These are phyloP conservation scores for Fusarium sarcochroum DNA, from an alignment of 2,329 filamentous ascomycete genomes.

Conservation along the genomic window DNA sequence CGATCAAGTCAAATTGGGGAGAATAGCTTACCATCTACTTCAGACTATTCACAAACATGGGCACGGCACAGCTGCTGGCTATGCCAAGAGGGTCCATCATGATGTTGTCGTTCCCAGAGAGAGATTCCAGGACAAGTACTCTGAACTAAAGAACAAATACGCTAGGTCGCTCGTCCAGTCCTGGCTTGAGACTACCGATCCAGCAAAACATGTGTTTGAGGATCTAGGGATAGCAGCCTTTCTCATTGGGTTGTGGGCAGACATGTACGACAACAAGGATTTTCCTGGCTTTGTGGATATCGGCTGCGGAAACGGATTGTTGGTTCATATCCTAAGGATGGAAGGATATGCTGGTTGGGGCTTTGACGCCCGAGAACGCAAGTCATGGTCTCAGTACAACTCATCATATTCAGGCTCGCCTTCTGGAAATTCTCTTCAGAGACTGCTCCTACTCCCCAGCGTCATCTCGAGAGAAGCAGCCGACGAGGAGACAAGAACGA, in stretches of 20 bases:
- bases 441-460: conserved; percentile 65
- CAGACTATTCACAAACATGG: conserved; percentile 81
- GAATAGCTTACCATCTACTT: conserved; percentile 79
- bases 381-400: conserved; percentile 85
- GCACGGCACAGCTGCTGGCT: conserved; percentile 73
- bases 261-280: conserved; percentile 75
- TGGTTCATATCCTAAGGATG: conserved; percentile 83
- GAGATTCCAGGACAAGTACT: conserved; percentile 85
- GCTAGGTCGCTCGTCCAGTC: conserved; percentile 76
- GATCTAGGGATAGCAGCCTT: conserved; percentile 93
- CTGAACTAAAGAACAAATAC: conserved; percentile 83
- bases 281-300: conserved; percentile 97
- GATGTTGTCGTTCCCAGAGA: conserved; percentile 85
- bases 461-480: conserved; percentile 51
- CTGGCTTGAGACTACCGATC: conserved; percentile 91
- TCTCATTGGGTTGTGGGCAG: conserved; percentile 89
- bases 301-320: conserved; percentile 92
- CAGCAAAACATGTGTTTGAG: conserved; percentile 94
- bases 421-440: conserved; percentile 56
- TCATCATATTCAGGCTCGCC: conserved; percentile 45
- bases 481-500: conserved; percentile 27
- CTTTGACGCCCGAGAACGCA: conserved; percentile 89
- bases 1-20: conserved; percentile 65
- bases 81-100: conserved; percentile 86
- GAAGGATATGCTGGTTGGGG: conserved; percentile 92